These are phyloP conservation scores for Coelastrella sp. DNA, from an alignment of 139 green algal species.

Conservation along the genomic window DNA sequence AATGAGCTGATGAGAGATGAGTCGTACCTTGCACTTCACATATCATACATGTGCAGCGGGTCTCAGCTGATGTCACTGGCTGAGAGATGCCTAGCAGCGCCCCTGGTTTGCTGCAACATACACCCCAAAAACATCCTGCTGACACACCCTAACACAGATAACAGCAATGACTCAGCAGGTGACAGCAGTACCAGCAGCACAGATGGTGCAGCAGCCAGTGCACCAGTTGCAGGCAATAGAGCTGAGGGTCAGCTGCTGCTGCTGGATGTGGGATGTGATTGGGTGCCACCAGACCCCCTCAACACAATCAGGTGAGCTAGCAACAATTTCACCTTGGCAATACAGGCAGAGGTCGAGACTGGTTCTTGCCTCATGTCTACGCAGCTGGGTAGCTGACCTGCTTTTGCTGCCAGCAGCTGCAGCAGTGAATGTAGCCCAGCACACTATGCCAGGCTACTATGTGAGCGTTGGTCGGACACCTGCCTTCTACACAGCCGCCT, in stretches of 20 bases:
- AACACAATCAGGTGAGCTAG: background rate
- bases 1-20: background rate
- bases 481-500: no score
- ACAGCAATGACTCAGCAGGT: background rate
- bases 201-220: background rate
- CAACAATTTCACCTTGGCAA: background rate
- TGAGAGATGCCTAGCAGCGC: background rate
- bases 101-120: conserved; percentile 5
- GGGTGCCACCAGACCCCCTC: background rate
- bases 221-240: background rate
- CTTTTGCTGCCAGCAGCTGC: no score
- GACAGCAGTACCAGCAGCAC: background rate
- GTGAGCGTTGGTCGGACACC: no score
- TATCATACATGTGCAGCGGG: conserved; percentile 27
- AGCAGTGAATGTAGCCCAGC: no score
- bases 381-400: no score
- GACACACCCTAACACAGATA: background rate
- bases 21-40: conserved; percentile 10
- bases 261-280: conserved; percentile 25
- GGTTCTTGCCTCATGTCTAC: no score
- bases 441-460: no score
- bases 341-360: no score
- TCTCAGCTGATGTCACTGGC: conserved; percentile 24
- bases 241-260: conserved; percentile 5
- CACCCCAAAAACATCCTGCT: conserved; percentile 31